These are phyloP conservation scores for Luffa acutangula DNA, from an alignment of 306 rosid species.

Conservation along the genomic window DNA sequence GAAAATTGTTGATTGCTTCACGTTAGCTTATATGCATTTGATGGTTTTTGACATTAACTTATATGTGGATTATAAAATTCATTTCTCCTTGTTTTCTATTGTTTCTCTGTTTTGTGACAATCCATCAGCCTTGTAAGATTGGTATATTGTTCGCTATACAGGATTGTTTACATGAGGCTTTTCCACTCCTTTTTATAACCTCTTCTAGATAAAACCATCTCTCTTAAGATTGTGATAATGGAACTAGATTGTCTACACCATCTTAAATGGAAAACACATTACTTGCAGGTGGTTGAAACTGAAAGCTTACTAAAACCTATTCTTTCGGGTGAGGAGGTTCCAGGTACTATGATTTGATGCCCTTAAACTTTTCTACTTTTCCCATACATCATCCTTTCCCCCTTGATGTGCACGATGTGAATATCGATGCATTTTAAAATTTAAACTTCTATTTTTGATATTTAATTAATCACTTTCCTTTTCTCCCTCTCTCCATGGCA, in stretches of 20 bases:
- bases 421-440: neutral
- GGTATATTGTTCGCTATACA: neutral
- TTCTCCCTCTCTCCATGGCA: constrained; percentile 22
- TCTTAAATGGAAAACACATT: neutral
- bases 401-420: neutral
- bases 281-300: constrained; percentile 68
- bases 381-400: neutral
- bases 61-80: neutral
- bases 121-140: neutral
- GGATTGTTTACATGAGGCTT: neutral
- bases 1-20: neutral
- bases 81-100: neutral
- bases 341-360: constrained; percentile 27
- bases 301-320: constrained; percentile 71
- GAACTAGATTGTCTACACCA: neutral
- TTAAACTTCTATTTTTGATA: neutral
- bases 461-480: neutral
- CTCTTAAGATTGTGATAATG: neutral
- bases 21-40: neutral
- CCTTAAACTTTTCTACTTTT: neutral
- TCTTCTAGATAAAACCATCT: neutral
- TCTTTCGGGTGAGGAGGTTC: constrained; percentile 64
- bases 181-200: neutral
- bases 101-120: neutral
- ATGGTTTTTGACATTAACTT: neutral